Conservation (phyloP, 371 early-diverging fungal genomes). For the Mucor irregularis region DNA sequence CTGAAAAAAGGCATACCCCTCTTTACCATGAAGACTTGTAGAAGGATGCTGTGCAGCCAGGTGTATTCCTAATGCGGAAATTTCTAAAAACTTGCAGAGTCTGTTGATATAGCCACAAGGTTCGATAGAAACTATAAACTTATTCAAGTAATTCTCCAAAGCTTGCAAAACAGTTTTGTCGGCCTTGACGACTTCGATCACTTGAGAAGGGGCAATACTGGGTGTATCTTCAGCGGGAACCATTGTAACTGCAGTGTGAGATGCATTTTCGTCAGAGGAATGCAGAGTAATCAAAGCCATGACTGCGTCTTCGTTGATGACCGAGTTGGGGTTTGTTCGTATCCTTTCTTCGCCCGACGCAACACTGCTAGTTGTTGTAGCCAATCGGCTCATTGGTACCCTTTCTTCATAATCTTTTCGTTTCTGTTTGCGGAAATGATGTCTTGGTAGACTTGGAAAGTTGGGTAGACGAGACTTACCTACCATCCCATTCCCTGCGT, state of each 20-base stretch:
- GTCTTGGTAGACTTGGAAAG: constrained; percentile 42
- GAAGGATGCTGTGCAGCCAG: constrained; percentile 42
- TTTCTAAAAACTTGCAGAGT: constrained; percentile 61
- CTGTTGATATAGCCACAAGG: constrained; percentile 43
- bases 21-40: constrained; percentile 58
- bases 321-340: background rate
- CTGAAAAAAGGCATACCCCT: constrained; percentile 49
- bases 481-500: constrained; percentile 15
- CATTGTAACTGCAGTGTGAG: background rate
- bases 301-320: constrained; percentile 20
- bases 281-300: constrained; percentile 1
- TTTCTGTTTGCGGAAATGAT: constrained; percentile 5
- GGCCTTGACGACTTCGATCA: constrained; percentile 27
- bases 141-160: constrained; percentile 50
- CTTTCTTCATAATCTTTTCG: background rate
- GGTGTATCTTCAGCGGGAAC: background rate
- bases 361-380: background rate
- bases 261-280: background rate
- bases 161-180: constrained; percentile 36
- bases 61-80: constrained; percentile 47
- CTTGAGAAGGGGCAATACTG: constrained; percentile 1
- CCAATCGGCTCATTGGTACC: background rate
- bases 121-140: constrained; percentile 42
- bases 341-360: background rate
- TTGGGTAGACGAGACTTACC: constrained; percentile 39